These are phyloP conservation scores for Dipodascopsis uninucleata DNA, from an alignment of 805 yeast genomes.

Conservation along the genomic window DNA sequence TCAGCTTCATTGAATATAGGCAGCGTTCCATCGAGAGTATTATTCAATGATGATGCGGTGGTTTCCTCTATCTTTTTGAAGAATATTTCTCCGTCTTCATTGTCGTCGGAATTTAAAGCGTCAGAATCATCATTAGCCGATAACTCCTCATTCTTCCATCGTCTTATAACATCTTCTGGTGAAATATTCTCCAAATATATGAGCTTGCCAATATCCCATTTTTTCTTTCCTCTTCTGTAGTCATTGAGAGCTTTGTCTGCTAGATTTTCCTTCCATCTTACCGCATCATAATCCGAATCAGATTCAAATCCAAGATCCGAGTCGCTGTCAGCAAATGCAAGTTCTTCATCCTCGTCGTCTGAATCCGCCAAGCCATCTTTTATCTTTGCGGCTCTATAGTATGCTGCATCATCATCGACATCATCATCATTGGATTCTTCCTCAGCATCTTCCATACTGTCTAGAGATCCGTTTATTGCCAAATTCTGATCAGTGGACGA, in stretches of 20 bases:
- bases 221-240: conserved; percentile 49
- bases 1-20: conserved; percentile 20
- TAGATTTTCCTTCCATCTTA: conserved; percentile 36
- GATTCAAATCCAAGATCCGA: conserved; percentile 42
- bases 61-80: conserved; percentile 12
- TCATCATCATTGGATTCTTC: conserved; percentile 35
- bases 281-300: conserved; percentile 29
- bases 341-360: conserved; percentile 45
- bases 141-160: conserved; percentile 58
- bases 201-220: conserved; percentile 78
- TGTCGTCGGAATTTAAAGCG: conserved; percentile 42
- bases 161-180: conserved; percentile 64
- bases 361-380: background rate
- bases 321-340: conserved; percentile 44
- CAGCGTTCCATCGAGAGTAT: conserved; percentile 22
- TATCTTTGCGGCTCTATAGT: background rate
- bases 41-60: too few relatives aligned
- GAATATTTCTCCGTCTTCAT: conserved; percentile 10
- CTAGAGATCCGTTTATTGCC: conserved; percentile 23
- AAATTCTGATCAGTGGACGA: conserved; percentile 19
- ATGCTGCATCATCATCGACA: conserved; percentile 18
- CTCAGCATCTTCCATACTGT: conserved; percentile 35
- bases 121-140: conserved; percentile 43
- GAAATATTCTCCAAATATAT: conserved; percentile 74
- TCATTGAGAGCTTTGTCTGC: conserved; percentile 58